Conservation (phyloP, 2,329 filamentous ascomycete genomes). For the Coniochaeta hoffmannii region DNA sequence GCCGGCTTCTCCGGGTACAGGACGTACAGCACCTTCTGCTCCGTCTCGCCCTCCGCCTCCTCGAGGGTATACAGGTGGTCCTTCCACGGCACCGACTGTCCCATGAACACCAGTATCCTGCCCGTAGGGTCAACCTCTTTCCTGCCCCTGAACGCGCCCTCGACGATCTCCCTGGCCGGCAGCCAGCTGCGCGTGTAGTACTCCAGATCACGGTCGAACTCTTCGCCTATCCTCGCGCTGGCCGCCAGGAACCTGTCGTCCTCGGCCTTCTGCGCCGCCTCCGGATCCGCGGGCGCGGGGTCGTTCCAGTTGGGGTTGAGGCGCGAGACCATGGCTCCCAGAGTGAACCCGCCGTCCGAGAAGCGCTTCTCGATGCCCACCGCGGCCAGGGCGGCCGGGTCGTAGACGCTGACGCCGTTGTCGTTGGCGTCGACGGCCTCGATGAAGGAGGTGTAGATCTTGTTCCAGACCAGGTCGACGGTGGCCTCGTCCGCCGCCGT, state of each 20-base stretch:
- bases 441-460: conserved; percentile 88
- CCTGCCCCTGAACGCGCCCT: conserved; percentile 65
- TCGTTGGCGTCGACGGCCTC: conserved; percentile 97
- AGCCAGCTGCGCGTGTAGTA: conserved; percentile 75
- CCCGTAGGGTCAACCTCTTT: conserved; percentile 63
- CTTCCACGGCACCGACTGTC: conserved; percentile 83
- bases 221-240: conserved; percentile 77
- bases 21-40: conserved; percentile 68
- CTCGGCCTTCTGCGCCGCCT: conserved; percentile 63
- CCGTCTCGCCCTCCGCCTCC: conserved; percentile 39
- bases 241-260: conserved; percentile 73
- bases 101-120: conserved; percentile 72
- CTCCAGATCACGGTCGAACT: conserved; percentile 75
- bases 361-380: conserved; percentile 78
- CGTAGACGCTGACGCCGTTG: conserved; percentile 84
- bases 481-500: conserved; percentile 53
- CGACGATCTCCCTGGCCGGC: conserved; percentile 74
- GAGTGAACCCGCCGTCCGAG: conserved; percentile 71
- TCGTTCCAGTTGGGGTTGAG: conserved; percentile 81
- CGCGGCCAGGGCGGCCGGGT: conserved; percentile 58
- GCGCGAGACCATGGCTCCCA: conserved; percentile 75
- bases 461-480: conserved; percentile 71
- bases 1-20: conserved; percentile 79
- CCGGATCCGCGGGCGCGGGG: conserved; percentile 40
- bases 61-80: conserved; percentile 92